Conservation (phyloP, 2,329 filamentous ascomycete genomes). For the Diaporthe vexans region DNA sequence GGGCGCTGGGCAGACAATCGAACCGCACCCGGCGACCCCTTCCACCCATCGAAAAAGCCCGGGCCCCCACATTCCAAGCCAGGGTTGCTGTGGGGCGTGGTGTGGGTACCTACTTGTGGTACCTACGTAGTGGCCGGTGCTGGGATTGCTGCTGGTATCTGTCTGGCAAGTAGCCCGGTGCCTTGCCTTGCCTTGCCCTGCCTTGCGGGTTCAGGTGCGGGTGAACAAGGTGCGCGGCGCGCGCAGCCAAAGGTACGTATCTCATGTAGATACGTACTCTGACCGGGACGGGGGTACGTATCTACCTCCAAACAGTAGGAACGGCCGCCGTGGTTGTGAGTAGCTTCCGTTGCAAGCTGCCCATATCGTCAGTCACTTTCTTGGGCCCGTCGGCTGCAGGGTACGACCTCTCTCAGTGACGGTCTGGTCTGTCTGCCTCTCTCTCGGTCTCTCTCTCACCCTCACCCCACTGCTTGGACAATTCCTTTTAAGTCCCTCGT, state of each 20-base stretch:
- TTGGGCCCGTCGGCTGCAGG: slow-evolving; percentile 1
- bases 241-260: too few species aligned
- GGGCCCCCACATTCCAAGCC: slow-evolving; percentile 27
- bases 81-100: slow-evolving; percentile 15
- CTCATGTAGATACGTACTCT: neutral
- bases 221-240: neutral
- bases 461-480: slow-evolving; percentile 9
- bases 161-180: too few species aligned
- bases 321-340: neutral
- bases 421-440: too few species aligned
- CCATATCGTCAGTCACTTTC: slow-evolving; percentile 5
- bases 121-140: slow-evolving; percentile 30
- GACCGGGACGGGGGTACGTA: neutral
- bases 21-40: slow-evolving; percentile 9
- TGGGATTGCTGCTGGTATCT: too few species aligned
- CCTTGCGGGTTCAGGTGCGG: too few species aligned
- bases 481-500: slow-evolving; percentile 28
- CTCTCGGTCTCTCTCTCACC: neutral
- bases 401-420: neutral
- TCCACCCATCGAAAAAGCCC: neutral
- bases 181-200: too few species aligned
- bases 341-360: neutral
- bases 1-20: neutral
- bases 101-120: neutral
- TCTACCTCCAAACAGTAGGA: slow-evolving; percentile 11